These are phyloP conservation scores for Cutaneotrichosporon sp. DNA, from an alignment of 1,284 basidiomycete genomes.

Conservation along the genomic window DNA sequence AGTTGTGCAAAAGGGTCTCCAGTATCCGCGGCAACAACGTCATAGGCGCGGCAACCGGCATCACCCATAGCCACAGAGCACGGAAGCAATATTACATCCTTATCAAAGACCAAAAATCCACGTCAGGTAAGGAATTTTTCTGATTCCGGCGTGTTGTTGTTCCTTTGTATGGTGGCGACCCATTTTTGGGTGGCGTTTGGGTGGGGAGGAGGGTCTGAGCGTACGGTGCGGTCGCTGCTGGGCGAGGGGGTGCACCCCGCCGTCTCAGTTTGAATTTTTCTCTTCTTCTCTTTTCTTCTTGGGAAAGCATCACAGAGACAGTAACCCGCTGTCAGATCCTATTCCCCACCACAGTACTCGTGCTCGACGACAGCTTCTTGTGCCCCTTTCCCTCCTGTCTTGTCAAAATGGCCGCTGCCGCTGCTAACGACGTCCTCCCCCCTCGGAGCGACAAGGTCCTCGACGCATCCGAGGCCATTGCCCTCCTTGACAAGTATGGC, in stretches of 20 bases:
- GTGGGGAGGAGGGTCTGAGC: not conserved
- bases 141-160: not conserved
- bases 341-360: constrained; percentile 10
- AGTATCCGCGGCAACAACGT: too few species aligned
- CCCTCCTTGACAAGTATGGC: constrained; percentile 67
- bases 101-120: not conserved
- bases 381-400: not conserved
- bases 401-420: constrained; percentile 10
- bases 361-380: not conserved
- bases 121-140: not conserved
- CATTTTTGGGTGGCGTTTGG: not conserved
- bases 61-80: too few species aligned
- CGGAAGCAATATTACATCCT: not conserved
- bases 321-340: constrained; percentile 12
- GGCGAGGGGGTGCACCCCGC: too few species aligned
- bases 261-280: constrained; percentile 6
- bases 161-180: not conserved
- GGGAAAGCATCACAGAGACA: constrained; percentile 18
- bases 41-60: too few species aligned
- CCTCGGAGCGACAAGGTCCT: constrained; percentile 24
- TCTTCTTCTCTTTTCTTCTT: constrained; percentile 16
- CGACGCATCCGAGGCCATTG: constrained; percentile 54
- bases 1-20: too few species aligned
- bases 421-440: constrained; percentile 18
- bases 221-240: too few species aligned